Percentiles rank a stretch among this genome's conserved stretches.
These are phyloP conservation scores for Phylloporus sp. DNA, from an alignment of 768 basidiomycete genomes.

Conservation along the genomic window DNA sequence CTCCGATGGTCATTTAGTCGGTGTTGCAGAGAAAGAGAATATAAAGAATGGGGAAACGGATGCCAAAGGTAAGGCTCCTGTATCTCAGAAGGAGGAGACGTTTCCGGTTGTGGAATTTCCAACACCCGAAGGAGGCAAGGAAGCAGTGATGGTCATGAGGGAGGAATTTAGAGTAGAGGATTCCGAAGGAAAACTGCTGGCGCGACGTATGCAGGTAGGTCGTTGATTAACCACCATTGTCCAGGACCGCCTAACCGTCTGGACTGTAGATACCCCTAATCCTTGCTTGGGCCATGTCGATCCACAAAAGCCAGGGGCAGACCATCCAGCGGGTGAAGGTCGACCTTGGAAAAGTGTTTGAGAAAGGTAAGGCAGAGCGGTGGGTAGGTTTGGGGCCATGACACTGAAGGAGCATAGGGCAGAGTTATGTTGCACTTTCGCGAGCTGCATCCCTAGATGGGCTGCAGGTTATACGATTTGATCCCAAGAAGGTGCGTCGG, in stretches of 20 bases:
- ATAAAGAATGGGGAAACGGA: slow-evolving; percentile 15
- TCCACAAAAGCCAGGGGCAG: slow-evolving; percentile 77
- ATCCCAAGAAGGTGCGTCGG: slow-evolving; percentile 44
- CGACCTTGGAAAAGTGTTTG: slow-evolving; percentile 65
- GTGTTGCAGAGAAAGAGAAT: slow-evolving; percentile 34
- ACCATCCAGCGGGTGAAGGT: slow-evolving; percentile 64
- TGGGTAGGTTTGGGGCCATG: too few relatives aligned
- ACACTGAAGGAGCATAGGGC: slow-evolving; percentile 29
- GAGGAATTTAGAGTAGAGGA: slow-evolving; percentile 55
- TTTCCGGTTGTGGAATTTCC: slow-evolving; percentile 49
- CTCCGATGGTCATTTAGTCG: slow-evolving; percentile 24
- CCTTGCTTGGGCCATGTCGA: slow-evolving; percentile 73
- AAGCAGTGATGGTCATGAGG: slow-evolving; percentile 45
- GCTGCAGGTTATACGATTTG: slow-evolving; percentile 51
- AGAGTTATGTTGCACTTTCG: slow-evolving; percentile 49
- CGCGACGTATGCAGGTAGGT: slow-evolving; percentile 42
- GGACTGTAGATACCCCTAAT: slow-evolving; percentile 60
- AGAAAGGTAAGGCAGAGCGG: slow-evolving; percentile 36
- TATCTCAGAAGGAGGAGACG: slow-evolving; percentile 34
- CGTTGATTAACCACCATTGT: neutral
- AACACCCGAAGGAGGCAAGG: slow-evolving; percentile 38
- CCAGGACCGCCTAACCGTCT: neutral
- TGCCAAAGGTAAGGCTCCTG: slow-evolving; percentile 22
- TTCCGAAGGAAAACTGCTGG: slow-evolving; percentile 46
- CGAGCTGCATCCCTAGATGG: slow-evolving; percentile 52